Evolutionary conservation across 2,329 filamentous ascomycete genomes (phyloP), one percentile per base, ranked within the genome.

Genomic region (Claviceps digitariae): DNA sequence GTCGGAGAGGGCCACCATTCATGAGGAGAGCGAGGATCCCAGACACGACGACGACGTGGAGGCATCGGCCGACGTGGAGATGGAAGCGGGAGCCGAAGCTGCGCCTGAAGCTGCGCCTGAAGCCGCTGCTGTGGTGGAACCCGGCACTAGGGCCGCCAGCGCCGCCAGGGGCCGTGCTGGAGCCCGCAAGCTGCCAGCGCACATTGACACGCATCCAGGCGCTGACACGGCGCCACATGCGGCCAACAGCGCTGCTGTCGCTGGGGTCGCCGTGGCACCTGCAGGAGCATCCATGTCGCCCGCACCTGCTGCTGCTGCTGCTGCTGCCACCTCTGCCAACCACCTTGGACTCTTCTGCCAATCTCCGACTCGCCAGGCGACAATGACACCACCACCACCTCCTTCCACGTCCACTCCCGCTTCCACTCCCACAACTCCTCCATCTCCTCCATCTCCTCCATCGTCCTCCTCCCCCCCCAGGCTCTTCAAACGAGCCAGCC

Each of bases 1-100:
- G 1, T 58, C 59, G 25, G 59, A 64, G 17, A 61, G 61, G 15
- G 66, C 65, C 17, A 68, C 68, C 64, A 41, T 46, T 27, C 52
- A 45, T 23, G 38, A 50, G 25, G 52, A 47, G n/a, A n/a, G n/a
- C n/a, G n/a, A n/a, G n/a, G n/a, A n/a, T n/a, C n/a, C n/a, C n/a
- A n/a, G n/a, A 9, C 8, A 29, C 8, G 44, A 31, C 12, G 44
- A 29, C 15, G 17, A 45, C 5, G 20, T 5, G 9, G 43, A 25
- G 43, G 21, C 27, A 4, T 4, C 8, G 27, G 8, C 27, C 27
- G 27, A 4, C 4, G 27, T 29, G 4, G 8, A 29, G 27, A 29
- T 29, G 27, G 27, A 4, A 8, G 8, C 27, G 27, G 27, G 4
- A 8, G 27, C 27, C 27, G 8, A 29, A 8, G 27, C 27, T 29